A percentile compares a stretch with the other conserved stretches of the same genome.
Conservation (phyloP, 768 basidiomycete genomes). For the Mycena albidolilacea region DNA sequence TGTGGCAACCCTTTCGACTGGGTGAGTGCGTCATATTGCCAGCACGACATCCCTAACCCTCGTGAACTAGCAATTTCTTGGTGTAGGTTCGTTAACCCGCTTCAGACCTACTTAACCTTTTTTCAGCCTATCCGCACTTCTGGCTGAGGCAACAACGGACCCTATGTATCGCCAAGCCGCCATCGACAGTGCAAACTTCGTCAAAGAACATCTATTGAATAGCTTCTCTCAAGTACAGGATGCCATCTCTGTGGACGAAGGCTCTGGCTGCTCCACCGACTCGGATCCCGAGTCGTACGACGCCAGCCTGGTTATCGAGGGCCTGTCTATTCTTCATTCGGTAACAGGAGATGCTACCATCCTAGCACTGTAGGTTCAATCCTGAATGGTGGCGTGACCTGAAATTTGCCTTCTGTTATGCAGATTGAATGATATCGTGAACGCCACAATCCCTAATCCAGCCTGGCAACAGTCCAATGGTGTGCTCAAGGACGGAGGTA, state of each 20-base stretch:
- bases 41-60: not conserved
- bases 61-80: not conserved
- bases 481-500: not conserved
- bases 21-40: not conserved
- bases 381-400: not conserved
- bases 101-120: not conserved
- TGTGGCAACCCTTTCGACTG: not conserved
- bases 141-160: not conserved
- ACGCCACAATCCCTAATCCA: not conserved
- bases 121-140: not conserved
- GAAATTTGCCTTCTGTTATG: no score
- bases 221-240: not conserved
- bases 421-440: not conserved
- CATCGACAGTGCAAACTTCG: not conserved
- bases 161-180: not conserved
- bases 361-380: not conserved
- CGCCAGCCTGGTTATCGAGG: not conserved
- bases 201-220: not conserved
- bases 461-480: not conserved
- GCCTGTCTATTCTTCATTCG: not conserved
- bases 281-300: not conserved
- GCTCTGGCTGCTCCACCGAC: not conserved
- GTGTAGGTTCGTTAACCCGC: not conserved
- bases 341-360: not conserved
- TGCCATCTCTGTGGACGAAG: not conserved